Evolutionary conservation across 129 eudicot species (phyloP).

Genomic region (Artemisia annua): DNA sequence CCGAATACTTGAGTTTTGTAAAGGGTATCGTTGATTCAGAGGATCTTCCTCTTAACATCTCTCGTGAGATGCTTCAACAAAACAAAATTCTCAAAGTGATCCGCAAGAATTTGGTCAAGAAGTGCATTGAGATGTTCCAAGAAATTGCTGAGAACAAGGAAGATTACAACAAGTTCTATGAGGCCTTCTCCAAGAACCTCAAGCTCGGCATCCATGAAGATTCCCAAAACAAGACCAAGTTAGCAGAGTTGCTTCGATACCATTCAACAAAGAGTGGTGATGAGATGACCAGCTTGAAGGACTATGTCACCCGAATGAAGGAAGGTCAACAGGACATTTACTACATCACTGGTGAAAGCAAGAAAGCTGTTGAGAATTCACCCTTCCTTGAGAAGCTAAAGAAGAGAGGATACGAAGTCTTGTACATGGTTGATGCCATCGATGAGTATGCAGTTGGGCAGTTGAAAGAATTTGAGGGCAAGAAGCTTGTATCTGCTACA

Average conservation of each 20-base stretch:
- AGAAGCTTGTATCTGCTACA: constrained; percentile 48
- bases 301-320: constrained; percentile 61
- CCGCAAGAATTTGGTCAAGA: constrained; percentile 49
- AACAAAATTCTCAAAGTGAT: constrained; percentile 52
- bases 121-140: constrained; percentile 44
- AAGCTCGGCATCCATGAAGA: constrained; percentile 59
- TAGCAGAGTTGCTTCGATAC: constrained; percentile 56
- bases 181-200: constrained; percentile 49
- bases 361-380: constrained; percentile 55
- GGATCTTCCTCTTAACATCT: constrained; percentile 53
- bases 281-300: constrained; percentile 67
- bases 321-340: constrained; percentile 56
- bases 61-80: constrained; percentile 47
- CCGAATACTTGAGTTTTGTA: constrained; percentile 44
- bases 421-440: constrained; percentile 58
- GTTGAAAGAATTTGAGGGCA: constrained; percentile 44
- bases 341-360: constrained; percentile 64
- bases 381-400: constrained; percentile 54
- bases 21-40: constrained; percentile 59
- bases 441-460: constrained; percentile 53
- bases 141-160: constrained; percentile 56
- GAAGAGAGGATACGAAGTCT: constrained; percentile 57
- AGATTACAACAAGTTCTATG: constrained; percentile 47
- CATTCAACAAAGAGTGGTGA: constrained; percentile 67
- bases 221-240: constrained; percentile 42